phyloP scores from a whole-genome alignment of 805 yeast species.

The Pichia eremophila region DNA sequence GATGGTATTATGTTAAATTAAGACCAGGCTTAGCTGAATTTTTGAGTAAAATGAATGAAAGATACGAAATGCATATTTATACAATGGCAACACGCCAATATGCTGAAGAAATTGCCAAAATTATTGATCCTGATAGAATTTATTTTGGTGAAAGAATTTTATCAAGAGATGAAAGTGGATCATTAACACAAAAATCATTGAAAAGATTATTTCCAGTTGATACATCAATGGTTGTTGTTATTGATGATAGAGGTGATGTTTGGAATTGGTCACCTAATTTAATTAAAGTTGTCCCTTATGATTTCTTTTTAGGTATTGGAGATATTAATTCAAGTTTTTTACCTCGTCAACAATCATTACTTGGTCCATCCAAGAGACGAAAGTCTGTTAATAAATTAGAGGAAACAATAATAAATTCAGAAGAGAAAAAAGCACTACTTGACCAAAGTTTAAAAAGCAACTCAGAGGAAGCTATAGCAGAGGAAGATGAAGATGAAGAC shows the following conservation, averaged over 20 bases:
- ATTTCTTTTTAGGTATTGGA: constrained; percentile 93
- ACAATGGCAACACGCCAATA: constrained; percentile 97
- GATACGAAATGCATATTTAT: constrained; percentile 87
- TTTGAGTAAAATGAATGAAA: constrained; percentile 48
- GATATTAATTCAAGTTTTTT: constrained; percentile 90
- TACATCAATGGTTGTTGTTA: constrained; percentile 91
- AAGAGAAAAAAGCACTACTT: background rate
- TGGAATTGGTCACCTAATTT: constrained; percentile 96
- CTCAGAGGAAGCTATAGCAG: constrained; percentile 17
- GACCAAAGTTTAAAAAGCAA: constrained; percentile 3
- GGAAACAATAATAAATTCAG: constrained; percentile 28
- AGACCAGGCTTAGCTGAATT: constrained; percentile 82
- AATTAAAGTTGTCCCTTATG: constrained; percentile 89
- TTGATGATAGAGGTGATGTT: constrained; percentile 97
- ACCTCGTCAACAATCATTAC: constrained; percentile 58
- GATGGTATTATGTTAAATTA: constrained; percentile 88
- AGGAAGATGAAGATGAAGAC: constrained; percentile 11
- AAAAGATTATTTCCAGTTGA: constrained; percentile 90
- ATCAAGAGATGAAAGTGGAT: constrained; percentile 91
- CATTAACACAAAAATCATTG: constrained; percentile 78
- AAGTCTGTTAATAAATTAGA: constrained; percentile 50
- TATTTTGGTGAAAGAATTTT: constrained; percentile 87
- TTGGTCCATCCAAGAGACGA: constrained; percentile 57
- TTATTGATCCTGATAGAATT: constrained; percentile 82
- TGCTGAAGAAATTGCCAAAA: constrained; percentile 79